Evolutionary conservation across 306 rosid genomes (phyloP), one percentile per base, ranked within the genome.

Genomic region (Parietaria judaica): DNA sequence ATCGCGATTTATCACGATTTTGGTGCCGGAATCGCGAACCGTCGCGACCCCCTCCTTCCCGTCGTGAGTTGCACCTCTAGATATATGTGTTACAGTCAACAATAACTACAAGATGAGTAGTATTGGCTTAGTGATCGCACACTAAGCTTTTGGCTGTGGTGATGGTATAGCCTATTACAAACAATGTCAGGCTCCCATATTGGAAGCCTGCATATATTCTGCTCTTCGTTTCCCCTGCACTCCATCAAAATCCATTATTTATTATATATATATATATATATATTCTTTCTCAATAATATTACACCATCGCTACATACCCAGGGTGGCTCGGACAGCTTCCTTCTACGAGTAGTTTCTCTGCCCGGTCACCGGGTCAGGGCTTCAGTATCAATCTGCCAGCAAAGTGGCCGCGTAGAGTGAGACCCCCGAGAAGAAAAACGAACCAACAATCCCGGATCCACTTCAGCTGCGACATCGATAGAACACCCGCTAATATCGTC

Each of bases 391-490:
- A 56, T 73, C 73, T 7, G 78, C 66, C 46, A 56, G 67, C 15
- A 73, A 66, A 61, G 31, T 11, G 51, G 78, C 55, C 3, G 66
- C 43, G 54, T 48, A 67, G 38, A 54, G 66, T 0, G 73, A 61
- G 51, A 66, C 3, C 6, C 44, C 34, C 0, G 73, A 56, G 78
- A 66, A 73, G 17, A 73, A 47, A 13, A 67, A 47, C 47, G 51
- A 2, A 51, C 57, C 57, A 10, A 8, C 15, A 63, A 36, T 36
- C 78, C 66, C 3, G 65, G 14, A 67, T 16, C 78, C 70, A 73
- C 8, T 73, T 66, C n/a, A 73, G 69, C 56, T 73, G 73, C 8
- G 78, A 56, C 61, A 73, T 56, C 8, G 78, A 73, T 11, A 67
- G 52, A 36, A 73, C 78, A 51, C 78, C 73, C 4, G 73, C 78